phyloP scores from a whole-genome alignment of 129 eudicot species.

The Flaveria robusta region DNA sequence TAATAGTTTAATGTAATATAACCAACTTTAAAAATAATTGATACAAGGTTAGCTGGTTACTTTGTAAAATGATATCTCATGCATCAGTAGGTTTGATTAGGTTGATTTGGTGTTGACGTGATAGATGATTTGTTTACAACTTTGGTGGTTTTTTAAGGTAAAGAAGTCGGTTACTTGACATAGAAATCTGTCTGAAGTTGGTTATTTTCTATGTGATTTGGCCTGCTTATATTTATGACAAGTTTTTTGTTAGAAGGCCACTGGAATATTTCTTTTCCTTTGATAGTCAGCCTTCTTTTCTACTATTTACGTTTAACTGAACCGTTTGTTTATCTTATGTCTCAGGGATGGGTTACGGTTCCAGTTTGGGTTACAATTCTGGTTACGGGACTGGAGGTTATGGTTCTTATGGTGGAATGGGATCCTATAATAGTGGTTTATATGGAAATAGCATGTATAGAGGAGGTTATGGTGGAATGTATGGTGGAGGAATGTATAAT shows the following conservation, averaged over 20 bases:
- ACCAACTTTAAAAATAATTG: neutral
- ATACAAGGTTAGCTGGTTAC: neutral
- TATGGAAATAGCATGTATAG: constrained; percentile 82
- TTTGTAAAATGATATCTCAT: neutral
- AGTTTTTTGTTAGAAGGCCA: neutral
- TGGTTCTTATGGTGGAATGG: constrained; percentile 70
- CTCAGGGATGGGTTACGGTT: constrained; percentile 53
- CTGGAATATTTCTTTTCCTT: neutral
- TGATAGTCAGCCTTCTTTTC: neutral
- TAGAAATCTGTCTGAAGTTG: constrained; percentile 40
- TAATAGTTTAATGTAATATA: neutral
- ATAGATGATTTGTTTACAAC: no score
- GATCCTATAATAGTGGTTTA: constrained; percentile 74
- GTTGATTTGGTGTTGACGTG: neutral
- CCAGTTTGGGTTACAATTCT: constrained; percentile 64
- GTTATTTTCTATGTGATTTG: neutral
- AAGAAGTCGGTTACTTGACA: constrained; percentile 16
- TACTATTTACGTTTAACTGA: constrained; percentile 22
- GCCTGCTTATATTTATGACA: neutral
- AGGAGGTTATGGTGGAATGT: constrained; percentile 70
- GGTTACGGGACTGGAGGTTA: constrained; percentile 60
- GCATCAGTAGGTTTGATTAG: neutral
- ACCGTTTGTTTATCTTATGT: constrained; percentile 9
- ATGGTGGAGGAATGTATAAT: constrained; percentile 58
- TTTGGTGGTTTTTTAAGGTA: neutral